A percentile compares a stretch with the other conserved stretches of the same genome.
Conservation (phyloP, 2,329 filamentous ascomycete species). For the Apiospora hydei region DNA sequence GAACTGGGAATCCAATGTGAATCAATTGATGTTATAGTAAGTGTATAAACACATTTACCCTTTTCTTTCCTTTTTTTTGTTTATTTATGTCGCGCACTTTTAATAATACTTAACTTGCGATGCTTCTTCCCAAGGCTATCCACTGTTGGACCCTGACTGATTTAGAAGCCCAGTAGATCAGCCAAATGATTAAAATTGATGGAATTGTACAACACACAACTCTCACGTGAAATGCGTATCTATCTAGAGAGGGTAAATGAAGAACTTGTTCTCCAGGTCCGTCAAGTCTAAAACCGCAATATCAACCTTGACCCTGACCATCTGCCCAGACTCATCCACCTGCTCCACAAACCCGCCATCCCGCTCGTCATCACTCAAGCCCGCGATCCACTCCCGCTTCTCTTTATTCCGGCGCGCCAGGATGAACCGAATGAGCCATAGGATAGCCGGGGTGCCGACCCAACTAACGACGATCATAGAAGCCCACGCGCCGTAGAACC, state of each 20-base stretch:
- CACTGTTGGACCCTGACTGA: too few relatives aligned
- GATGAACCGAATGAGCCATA: conserved; percentile 45
- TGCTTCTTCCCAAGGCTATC: too few relatives aligned
- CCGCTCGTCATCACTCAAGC: conserved; percentile 32
- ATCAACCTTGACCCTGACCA: conserved; percentile 43
- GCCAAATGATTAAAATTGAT: too few relatives aligned
- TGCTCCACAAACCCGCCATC: conserved; percentile 38
- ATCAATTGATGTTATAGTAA: too few relatives aligned
- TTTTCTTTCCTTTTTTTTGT: too few relatives aligned
- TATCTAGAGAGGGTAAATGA: conserved; percentile 37
- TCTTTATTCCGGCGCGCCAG: conserved; percentile 42
- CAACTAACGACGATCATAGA: conserved; percentile 43
- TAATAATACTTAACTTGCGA: too few relatives aligned
- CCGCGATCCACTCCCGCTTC: conserved; percentile 39
- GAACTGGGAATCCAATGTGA: too few relatives aligned
- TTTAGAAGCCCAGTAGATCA: too few relatives aligned
- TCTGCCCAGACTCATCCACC: conserved; percentile 41
- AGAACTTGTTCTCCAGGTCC: conserved; percentile 48
- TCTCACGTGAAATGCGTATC: too few relatives aligned
- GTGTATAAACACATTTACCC: too few relatives aligned
- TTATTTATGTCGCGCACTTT: too few relatives aligned
- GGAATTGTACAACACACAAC: too few relatives aligned
- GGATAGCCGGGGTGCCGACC: conserved; percentile 44
- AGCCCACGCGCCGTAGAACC: conserved; percentile 44
- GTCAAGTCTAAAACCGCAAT: conserved; percentile 47